Percentiles rank a stretch among this genome's conserved stretches.
These are phyloP conservation scores for Calonectria crousiana DNA, from an alignment of 2,329 filamentous ascomycete genomes.

Conservation along the genomic window DNA sequence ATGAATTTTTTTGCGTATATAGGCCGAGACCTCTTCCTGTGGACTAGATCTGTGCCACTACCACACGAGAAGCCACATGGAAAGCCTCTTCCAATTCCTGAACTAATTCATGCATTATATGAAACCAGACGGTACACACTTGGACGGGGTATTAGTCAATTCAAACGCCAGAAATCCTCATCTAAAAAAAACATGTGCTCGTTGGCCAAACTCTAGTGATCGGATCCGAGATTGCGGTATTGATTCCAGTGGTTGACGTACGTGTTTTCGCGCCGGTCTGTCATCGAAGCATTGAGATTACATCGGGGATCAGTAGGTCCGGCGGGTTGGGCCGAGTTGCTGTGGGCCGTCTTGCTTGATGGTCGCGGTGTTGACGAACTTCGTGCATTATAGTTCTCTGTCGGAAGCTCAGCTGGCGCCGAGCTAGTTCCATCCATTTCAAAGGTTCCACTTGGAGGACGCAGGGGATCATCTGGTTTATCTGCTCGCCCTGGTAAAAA, in stretches of 20 bases:
- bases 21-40: slow-evolving; percentile 28
- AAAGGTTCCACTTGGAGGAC: slow-evolving; percentile 46
- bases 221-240: slow-evolving; percentile 41
- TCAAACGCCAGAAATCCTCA: slow-evolving; percentile 41
- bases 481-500: slow-evolving; percentile 49
- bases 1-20: slow-evolving; percentile 25
- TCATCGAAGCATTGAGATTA: slow-evolving; percentile 49
- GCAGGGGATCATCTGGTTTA: slow-evolving; percentile 43
- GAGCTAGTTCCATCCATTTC: slow-evolving; percentile 53
- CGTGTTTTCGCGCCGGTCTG: slow-evolving; percentile 43
- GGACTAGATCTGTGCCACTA: slow-evolving; percentile 34
- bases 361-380: slow-evolving; percentile 22
- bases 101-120: slow-evolving; percentile 29
- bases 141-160: slow-evolving; percentile 39
- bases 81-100: slow-evolving; percentile 31
- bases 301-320: slow-evolving; percentile 47
- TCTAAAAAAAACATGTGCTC: slow-evolving; percentile 17
- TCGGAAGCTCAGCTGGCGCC: slow-evolving; percentile 50
- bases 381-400: slow-evolving; percentile 28
- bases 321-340: slow-evolving; percentile 27
- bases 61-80: slow-evolving; percentile 19
- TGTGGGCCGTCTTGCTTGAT: slow-evolving; percentile 15
- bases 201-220: neutral
- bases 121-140: slow-evolving; percentile 38
- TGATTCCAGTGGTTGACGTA: slow-evolving; percentile 56